A percentile compares a stretch with the other conserved stretches of the same genome.
Evolutionary conservation across 2,329 filamentous ascomycete genomes (phyloP).

Genomic region (Parafenestella ontariensis): DNA sequence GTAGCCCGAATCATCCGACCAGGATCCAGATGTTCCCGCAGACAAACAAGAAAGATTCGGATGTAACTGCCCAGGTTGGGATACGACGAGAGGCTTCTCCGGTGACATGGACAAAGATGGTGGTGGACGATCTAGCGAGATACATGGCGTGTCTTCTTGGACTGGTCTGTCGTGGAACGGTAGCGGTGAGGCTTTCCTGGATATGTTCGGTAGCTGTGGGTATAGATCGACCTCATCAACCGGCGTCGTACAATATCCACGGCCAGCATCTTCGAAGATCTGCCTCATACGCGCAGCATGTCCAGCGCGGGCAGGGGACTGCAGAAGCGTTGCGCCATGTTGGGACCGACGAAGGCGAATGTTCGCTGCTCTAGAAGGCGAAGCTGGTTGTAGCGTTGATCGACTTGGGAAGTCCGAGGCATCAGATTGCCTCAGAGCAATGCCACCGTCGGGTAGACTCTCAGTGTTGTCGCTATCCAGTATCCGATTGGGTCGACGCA

Average conservation of each 20-base stretch:
- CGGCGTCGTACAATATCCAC: constrained; percentile 1
- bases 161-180: neutral
- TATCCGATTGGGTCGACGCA: neutral
- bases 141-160: neutral
- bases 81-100: neutral
- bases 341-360: constrained; percentile 32
- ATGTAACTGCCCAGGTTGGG: neutral
- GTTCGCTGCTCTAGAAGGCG: constrained; percentile 23
- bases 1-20: constrained; percentile 39
- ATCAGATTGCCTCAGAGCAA: constrained; percentile 6
- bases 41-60: constrained; percentile 2
- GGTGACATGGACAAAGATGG: constrained; percentile 9
- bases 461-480: neutral
- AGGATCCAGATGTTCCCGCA: constrained; percentile 26
- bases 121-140: neutral
- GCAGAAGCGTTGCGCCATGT: constrained; percentile 23
- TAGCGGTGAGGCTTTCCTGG: constrained; percentile 16
- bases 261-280: constrained; percentile 33
- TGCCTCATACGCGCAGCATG: constrained; percentile 37
- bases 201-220: constrained; percentile 35
- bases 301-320: constrained; percentile 40
- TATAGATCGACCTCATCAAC: constrained; percentile 12
- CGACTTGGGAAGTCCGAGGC: neutral
- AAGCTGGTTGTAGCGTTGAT: neutral
- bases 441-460: constrained; percentile 2